Percentiles rank a stretch among this genome's conserved stretches.
Conservation (phyloP, 768 basidiomycete genomes). For the Boletellus emodensis region DNA sequence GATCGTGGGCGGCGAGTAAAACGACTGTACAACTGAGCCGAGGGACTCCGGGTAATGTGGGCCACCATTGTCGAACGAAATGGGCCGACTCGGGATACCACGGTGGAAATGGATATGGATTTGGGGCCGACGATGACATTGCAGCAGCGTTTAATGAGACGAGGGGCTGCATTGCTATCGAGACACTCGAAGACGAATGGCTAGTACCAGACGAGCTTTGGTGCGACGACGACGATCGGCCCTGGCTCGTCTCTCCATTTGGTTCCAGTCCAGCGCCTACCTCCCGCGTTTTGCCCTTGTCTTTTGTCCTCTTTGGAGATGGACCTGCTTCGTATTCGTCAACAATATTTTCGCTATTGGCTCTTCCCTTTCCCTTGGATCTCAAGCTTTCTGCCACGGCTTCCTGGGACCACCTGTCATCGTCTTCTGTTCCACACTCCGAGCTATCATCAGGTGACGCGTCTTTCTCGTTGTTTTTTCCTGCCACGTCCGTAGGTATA, state of each 20-base stretch:
- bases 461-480: neutral
- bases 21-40: conserved; percentile 71
- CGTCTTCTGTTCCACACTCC: conserved; percentile 16
- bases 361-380: conserved; percentile 27
- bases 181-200: conserved; percentile 7
- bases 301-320: conserved; percentile 8
- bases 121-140: conserved; percentile 29
- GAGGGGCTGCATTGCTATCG: neutral
- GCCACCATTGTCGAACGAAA: conserved; percentile 83
- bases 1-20: conserved; percentile 60
- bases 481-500: neutral
- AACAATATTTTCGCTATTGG: conserved; percentile 9
- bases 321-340: conserved; percentile 11
- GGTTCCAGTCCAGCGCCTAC: conserved; percentile 8
- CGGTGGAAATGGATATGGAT: conserved; percentile 62
- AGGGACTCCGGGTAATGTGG: conserved; percentile 57
- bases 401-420: conserved; percentile 21
- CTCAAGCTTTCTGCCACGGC: conserved; percentile 16
- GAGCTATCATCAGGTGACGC: conserved; percentile 1
- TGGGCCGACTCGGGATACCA: conserved; percentile 75
- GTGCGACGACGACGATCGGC: conserved; percentile 10
- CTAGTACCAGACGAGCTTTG: conserved; percentile 4
- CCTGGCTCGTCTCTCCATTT: conserved; percentile 7
- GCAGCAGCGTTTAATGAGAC: neutral
- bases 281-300: conserved; percentile 24